A percentile compares a stretch with the other conserved stretches of the same genome.
Evolutionary conservation across 306 rosid genomes (phyloP).

Genomic region (Mimosa bimucronata): DNA sequence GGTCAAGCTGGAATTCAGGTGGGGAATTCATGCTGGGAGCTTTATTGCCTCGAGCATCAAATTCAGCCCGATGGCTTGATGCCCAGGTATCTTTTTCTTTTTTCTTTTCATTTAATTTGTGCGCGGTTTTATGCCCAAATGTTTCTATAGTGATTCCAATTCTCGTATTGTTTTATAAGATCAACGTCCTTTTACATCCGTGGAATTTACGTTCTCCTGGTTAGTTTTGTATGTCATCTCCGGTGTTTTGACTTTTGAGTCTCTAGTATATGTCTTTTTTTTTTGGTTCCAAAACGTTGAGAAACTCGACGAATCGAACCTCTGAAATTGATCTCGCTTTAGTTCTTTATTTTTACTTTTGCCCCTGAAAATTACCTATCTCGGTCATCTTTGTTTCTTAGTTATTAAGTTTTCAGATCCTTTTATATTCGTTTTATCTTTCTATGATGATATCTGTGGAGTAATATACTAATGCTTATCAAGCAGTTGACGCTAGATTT

Average conservation of each 20-base stretch:
- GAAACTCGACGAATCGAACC: not conserved
- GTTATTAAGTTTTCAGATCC: slow-evolving; percentile 10
- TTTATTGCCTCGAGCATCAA: slow-evolving; percentile 80
- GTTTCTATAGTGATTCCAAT: not conserved
- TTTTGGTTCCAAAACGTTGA: slow-evolving; percentile 13
- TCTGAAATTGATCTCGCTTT: slow-evolving; percentile 8
- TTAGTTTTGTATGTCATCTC: not conserved
- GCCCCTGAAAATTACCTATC: not conserved
- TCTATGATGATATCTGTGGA: not conserved
- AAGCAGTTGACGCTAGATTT: not conserved
- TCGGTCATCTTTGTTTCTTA: slow-evolving; percentile 16
- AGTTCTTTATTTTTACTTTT: slow-evolving; percentile 4
- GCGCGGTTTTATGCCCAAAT: not conserved
- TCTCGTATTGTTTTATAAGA: slow-evolving; percentile 8
- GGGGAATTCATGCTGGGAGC: slow-evolving; percentile 85
- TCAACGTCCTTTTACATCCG: not conserved
- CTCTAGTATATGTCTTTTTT: too few species aligned
- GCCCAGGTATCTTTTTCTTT: slow-evolving; percentile 55
- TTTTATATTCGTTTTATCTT: not conserved
- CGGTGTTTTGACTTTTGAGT: too few species aligned
- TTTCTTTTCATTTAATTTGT: not conserved
- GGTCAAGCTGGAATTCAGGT: slow-evolving; percentile 88
- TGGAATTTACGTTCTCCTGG: not conserved
- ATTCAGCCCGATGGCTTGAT: slow-evolving; percentile 70
- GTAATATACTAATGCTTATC: not conserved